Percentiles rank a stretch among this genome's conserved stretches.
Evolutionary conservation across 2,329 filamentous ascomycete genomes (phyloP).

Genomic region (Aspergillus novoparasiticus): DNA sequence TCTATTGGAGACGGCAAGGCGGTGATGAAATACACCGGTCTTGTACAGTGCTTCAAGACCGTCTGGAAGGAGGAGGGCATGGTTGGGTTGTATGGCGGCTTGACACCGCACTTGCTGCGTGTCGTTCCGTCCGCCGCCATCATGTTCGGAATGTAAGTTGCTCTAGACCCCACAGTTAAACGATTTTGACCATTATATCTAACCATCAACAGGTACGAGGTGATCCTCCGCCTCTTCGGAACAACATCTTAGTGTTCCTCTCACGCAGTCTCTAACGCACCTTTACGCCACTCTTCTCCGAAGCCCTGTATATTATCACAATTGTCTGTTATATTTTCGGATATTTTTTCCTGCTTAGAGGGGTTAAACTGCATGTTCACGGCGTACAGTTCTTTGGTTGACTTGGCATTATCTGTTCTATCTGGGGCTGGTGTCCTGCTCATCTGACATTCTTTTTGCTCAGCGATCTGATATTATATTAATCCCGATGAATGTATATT

Average conservation of each 20-base stretch:
- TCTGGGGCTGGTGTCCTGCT: neutral
- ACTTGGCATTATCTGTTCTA: neutral
- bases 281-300: neutral
- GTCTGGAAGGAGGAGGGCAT: slow-evolving; percentile 89
- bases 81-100: slow-evolving; percentile 81
- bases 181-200: slow-evolving; percentile 28
- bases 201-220: slow-evolving; percentile 39
- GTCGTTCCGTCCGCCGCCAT: slow-evolving; percentile 92
- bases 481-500: neutral
- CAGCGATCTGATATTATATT: neutral
- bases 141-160: slow-evolving; percentile 84
- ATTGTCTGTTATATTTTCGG: neutral
- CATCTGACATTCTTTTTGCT: neutral
- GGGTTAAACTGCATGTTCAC: neutral
- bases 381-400: neutral
- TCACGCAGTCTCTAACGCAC: neutral
- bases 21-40: slow-evolving; percentile 80
- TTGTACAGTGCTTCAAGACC: slow-evolving; percentile 84
- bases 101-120: slow-evolving; percentile 87
- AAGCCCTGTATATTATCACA: neutral
- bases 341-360: neutral
- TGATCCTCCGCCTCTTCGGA: slow-evolving; percentile 37
- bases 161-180: neutral
- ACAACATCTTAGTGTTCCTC: slow-evolving; percentile 31
- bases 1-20: slow-evolving; percentile 64